Evolutionary conservation across 345 rosid species (phyloP).

Genomic region (Gossypium mustelinum): DNA sequence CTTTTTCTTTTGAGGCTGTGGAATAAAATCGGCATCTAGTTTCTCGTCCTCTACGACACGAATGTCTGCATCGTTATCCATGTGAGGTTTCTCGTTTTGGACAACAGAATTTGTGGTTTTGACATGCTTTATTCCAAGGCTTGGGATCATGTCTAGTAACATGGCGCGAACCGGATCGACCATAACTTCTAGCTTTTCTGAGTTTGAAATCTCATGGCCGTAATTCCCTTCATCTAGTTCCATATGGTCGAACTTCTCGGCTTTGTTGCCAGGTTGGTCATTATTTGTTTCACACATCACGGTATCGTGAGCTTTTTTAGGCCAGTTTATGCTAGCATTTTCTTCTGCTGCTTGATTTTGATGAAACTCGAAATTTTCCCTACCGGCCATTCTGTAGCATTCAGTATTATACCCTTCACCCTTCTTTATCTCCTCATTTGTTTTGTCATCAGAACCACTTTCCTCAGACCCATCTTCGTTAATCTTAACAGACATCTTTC

Average conservation of each 20-base stretch:
- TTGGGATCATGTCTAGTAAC: constrained; percentile 80
- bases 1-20: constrained; percentile 50
- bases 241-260: constrained; percentile 6
- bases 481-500: constrained; percentile 55
- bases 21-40: constrained; percentile 14
- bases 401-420: constrained; percentile 23
- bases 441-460: constrained; percentile 31
- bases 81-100: constrained; percentile 24
- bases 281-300: constrained; percentile 13
- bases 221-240: constrained; percentile 10
- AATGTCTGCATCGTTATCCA: constrained; percentile 7
- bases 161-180: constrained; percentile 82
- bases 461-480: constrained; percentile 48
- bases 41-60: constrained; percentile 23
- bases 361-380: constrained; percentile 16
- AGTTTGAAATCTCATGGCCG: constrained; percentile 9
- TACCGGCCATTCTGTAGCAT: background rate
- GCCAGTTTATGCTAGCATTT: constrained; percentile 8
- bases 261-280: constrained; percentile 15
- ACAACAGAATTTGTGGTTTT: constrained; percentile 13
- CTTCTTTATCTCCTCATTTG: constrained; percentile 13
- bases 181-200: constrained; percentile 33
- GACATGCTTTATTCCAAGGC: constrained; percentile 47
- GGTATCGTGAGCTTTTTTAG: constrained; percentile 12
- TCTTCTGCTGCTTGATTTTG: constrained; percentile 22